Evolutionary conservation across 352 stramenopile species (phyloP).

Genomic region (Globisporangium orthogonon): DNA sequence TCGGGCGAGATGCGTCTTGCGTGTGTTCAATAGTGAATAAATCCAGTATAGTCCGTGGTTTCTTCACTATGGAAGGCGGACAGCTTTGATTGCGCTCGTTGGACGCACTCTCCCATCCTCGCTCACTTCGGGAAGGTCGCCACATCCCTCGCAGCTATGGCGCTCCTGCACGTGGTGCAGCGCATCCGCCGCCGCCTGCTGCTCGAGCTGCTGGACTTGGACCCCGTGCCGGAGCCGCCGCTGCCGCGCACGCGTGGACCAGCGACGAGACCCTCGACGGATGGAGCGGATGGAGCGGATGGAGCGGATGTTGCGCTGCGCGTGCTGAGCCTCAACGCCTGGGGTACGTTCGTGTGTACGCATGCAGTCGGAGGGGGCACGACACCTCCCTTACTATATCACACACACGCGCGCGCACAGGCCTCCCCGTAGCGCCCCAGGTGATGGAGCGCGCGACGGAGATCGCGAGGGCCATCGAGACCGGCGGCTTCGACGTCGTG

Average conservation of each 20-base stretch:
- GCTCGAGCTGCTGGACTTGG: conserved; percentile 51
- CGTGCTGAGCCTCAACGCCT: conserved; percentile 71
- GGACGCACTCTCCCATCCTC: neutral
- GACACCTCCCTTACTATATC: neutral
- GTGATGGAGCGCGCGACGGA: conserved; percentile 55
- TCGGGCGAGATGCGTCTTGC: no score
- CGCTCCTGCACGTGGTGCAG: conserved; percentile 22
- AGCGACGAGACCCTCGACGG: conserved; percentile 5
- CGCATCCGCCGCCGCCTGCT: conserved; percentile 47
- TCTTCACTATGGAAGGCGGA: no score
- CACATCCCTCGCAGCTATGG: conserved; percentile 15
- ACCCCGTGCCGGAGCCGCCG: conserved; percentile 37
- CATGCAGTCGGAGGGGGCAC: no score
- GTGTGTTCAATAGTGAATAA: no score
- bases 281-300: no score
- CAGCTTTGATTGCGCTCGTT: neutral
- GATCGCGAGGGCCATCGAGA: conserved; percentile 63
- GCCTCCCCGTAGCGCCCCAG: conserved; percentile 59
- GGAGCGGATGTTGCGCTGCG: conserved; percentile 29
- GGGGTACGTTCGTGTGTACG: conserved; percentile 28
- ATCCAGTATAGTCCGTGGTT: no score
- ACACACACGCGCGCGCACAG: conserved; percentile 12
- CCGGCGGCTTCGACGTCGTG: conserved; percentile 64
- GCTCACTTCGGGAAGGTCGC: neutral
- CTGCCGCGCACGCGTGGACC: conserved; percentile 31